These are phyloP conservation scores for Thinopyrum elongatum DNA, from an alignment of 176 grass and related monocot species.

Conservation along the genomic window DNA sequence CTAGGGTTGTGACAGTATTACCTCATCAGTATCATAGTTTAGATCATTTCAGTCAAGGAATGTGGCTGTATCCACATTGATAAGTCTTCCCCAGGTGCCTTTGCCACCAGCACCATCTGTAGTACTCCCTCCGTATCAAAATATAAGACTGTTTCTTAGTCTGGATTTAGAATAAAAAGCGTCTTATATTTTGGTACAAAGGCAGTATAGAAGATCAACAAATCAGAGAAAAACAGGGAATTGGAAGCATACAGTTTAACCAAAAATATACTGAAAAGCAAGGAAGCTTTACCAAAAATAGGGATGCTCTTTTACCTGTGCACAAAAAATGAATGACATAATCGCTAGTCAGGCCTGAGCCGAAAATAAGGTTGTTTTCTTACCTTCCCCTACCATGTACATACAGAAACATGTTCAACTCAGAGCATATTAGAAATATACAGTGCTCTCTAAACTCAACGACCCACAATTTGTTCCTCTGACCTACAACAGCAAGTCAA, in stretches of 20 bases:
- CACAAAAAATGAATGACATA: background rate
- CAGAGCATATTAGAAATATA: too few relatives aligned
- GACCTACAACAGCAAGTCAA: too few relatives aligned
- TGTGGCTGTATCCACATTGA: conserved; percentile 59
- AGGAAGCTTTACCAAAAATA: background rate
- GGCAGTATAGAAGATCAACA: conserved; percentile 21
- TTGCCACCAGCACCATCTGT: conserved; percentile 93
- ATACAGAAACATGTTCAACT: too few relatives aligned
- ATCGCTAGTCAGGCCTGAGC: background rate
- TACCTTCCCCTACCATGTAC: background rate
- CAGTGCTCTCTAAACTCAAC: too few relatives aligned
- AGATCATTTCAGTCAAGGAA: conserved; percentile 86
- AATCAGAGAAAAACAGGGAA: conserved; percentile 3
- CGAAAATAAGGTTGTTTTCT: background rate
- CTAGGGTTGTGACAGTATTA: too few relatives aligned
- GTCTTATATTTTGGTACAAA: too few relatives aligned
- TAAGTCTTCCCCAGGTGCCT: conserved; percentile 90
- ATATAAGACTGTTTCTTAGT: too few relatives aligned
- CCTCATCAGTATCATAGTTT: conserved; percentile 93
- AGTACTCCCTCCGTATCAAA: too few relatives aligned
- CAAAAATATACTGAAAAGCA: too few relatives aligned
- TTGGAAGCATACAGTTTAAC: too few relatives aligned
- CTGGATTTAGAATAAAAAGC: too few relatives aligned
- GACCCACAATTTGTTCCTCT: too few relatives aligned
- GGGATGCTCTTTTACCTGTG: background rate